Evolutionary conservation across 192 early-diverging fungal species (phyloP), one percentile per base, ranked within the genome.

Genomic region (Oehlia diaphana): DNA sequence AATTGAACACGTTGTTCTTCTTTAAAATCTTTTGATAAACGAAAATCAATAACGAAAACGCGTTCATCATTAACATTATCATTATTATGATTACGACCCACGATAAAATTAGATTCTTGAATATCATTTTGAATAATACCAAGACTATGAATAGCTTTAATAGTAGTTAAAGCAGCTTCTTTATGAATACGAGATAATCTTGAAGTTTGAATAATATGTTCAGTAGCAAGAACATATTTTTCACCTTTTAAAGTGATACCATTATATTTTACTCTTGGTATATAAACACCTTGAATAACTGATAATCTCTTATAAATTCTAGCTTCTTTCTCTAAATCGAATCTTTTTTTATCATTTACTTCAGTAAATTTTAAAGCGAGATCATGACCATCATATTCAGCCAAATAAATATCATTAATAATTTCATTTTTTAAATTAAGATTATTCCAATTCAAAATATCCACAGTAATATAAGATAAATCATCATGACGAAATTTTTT

Each of bases 91-190:
- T 4, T 53, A 53, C 16, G 50, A 50, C 62, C 19, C 9, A 81
- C 68, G 0, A 83, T 13, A 63, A 81, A 79, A 63, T 83, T 83
- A 3, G 77, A 44, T 12, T 68, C 53, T 8, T 58, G 58, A 21
- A 80, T 83, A 63, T 83, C 79, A 26, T 76, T 79, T 63, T 83
- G 82, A 12, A 80, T 8, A n/a, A 83, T 70, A 13, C 79, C 79
- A 3, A 79, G 33, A 28, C 49, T 12, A 63, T 83, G 82, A 67
- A 83, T 83, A 6, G 70, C 65, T 33, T 37, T 53, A 35, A 75
- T 35, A 6, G 73, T 53, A 14, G 21, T 50, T 61, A 75, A 53
- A 26, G 73, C 73, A 23, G 13, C 28, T 0, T 75, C 73, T 75
- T 75, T 62, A 62, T 75, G 53, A 1, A 21, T n/a, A 37, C 13